Conservation (phyloP, 2,329 filamentous ascomycete species). For the Penicillium sp. region DNA sequence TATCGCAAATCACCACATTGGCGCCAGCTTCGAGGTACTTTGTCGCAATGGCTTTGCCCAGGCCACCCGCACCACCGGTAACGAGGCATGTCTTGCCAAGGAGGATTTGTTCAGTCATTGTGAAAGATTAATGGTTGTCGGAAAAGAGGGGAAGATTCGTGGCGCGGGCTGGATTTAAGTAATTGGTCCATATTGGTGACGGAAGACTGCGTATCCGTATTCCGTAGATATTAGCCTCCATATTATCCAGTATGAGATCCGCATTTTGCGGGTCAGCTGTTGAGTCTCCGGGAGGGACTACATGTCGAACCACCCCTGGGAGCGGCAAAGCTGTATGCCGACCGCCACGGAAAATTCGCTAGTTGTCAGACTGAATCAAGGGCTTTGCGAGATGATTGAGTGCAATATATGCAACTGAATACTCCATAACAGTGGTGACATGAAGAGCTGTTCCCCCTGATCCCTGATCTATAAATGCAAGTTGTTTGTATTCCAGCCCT, state of each 20-base stretch:
- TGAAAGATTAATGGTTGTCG: not conserved
- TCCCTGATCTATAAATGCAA: no score
- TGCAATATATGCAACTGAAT: no score
- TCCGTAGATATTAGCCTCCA: not conserved
- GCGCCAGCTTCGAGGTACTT: conserved; percentile 37
- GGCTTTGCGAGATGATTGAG: no score
- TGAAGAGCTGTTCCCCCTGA: no score
- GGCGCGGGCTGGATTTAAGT: not conserved
- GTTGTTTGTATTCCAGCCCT: no score
- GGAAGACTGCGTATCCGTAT: not conserved
- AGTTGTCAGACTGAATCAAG: no score
- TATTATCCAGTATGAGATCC: not conserved
- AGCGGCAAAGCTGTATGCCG: no score
- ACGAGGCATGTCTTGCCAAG: conserved; percentile 31
- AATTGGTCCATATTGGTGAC: not conserved
- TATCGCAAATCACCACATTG: conserved; percentile 40
- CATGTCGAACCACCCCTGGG: not conserved
- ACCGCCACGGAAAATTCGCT: no score
- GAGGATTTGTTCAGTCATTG: conserved; percentile 21
- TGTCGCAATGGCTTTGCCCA: conserved; percentile 40
- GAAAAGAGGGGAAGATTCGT: not conserved
- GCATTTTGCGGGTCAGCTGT: not conserved
- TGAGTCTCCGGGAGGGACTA: not conserved
- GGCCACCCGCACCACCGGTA: conserved; percentile 39
- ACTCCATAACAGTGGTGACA: no score